phyloP scores from a whole-genome alignment of 371 early-diverging fungal species.

The Mortierella sp. region DNA sequence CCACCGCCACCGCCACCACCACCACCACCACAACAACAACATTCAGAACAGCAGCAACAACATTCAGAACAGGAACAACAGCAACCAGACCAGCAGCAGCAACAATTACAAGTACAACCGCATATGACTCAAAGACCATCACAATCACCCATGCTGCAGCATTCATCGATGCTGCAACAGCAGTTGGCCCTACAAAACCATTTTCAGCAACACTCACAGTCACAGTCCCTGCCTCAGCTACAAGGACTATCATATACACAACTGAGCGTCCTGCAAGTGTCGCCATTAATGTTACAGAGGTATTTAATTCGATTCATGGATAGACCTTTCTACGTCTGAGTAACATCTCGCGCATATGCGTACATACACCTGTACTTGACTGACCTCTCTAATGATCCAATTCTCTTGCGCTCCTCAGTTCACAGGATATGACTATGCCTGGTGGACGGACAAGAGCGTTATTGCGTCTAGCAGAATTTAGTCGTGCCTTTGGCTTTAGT shows the following conservation, averaged over 20 bases:
- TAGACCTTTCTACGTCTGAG: neutral
- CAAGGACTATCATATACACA: neutral
- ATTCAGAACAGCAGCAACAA: neutral
- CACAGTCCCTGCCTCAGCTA: neutral
- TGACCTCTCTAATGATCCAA: neutral
- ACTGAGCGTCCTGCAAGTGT: neutral
- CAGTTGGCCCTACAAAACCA: neutral
- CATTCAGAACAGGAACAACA: constrained; percentile 21
- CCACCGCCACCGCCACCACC: too few relatives aligned
- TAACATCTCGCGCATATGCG: neutral
- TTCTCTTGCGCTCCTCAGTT: neutral
- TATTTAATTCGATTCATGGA: neutral
- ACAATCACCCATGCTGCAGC: neutral
- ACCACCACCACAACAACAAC: too few relatives aligned
- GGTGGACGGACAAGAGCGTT: constrained; percentile 28
- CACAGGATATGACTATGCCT: neutral
- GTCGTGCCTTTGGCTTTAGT: constrained; percentile 21
- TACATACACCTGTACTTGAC: neutral
- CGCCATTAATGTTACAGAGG: neutral
- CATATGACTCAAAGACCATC: neutral
- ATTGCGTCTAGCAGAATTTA: constrained; percentile 26
- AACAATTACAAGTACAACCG: neutral
- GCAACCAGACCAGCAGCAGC: constrained; percentile 5
- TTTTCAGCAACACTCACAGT: neutral
- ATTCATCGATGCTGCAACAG: constrained; percentile 11